phyloP scores from a whole-genome alignment of 2,329 filamentous ascomycete genomes.

The Alternaria infectoria region DNA sequence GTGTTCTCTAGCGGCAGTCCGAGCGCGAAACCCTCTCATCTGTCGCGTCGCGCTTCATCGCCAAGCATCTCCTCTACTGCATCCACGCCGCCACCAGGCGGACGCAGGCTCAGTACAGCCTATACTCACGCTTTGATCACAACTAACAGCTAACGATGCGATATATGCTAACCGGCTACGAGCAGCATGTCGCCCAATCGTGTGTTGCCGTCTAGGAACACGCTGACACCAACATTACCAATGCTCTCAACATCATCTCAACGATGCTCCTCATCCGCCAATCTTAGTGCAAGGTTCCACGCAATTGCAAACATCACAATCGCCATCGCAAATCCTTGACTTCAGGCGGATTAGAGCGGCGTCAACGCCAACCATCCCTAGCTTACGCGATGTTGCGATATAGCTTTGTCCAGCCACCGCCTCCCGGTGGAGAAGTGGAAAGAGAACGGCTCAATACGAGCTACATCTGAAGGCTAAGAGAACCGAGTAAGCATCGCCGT shows the following conservation, averaged over 20 bases:
- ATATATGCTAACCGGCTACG: background rate
- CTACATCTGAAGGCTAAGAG: background rate
- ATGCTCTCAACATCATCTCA: background rate
- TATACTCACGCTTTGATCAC: background rate
- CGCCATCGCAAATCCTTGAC: rapidly evolving
- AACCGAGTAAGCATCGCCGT: background rate
- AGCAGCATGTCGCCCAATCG: background rate
- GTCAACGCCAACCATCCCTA: background rate
- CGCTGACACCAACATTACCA: background rate
- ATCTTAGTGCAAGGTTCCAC: no score
- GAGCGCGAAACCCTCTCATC: background rate
- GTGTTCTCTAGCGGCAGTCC: background rate
- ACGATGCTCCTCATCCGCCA: background rate
- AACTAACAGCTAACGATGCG: background rate
- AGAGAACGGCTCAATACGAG: background rate
- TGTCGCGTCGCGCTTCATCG: background rate
- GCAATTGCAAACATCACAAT: no score
- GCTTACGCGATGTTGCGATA: background rate
- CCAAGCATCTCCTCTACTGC: background rate
- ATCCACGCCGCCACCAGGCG: background rate
- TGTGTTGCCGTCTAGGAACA: background rate
- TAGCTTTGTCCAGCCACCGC: background rate
- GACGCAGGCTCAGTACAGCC: background rate
- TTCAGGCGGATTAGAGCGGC: background rate
- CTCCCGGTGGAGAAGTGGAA: background rate